Evolutionary conservation across 352 stramenopile genomes (phyloP), one percentile per base, ranked within the genome.

Genomic region (Phytophthora rubi): DNA sequence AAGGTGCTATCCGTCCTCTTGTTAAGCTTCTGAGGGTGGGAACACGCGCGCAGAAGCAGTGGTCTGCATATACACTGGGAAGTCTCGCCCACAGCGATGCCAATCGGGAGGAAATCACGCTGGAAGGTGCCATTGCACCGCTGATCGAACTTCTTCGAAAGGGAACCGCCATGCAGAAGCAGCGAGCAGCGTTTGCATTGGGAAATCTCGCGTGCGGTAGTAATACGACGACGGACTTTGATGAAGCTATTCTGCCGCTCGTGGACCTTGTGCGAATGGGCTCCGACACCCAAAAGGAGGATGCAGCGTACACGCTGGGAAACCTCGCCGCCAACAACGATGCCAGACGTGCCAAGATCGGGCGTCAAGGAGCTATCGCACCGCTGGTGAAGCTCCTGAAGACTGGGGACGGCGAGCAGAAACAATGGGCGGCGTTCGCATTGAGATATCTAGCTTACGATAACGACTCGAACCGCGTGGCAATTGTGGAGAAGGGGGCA

Each of bases 31-130:
- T 70, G 7, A 51, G 45, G 49, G 15, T 12, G 3, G 63, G 55
- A 15, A 56, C 51, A 1, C 15, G n/a, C 23, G 32, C 47, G 44
- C 63, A 70, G 16, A 70, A 65, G 18, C 30, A 53, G 15, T 65
- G 49, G 54, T 35, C 35, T 2, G 42, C 45, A 0, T 65, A 60
- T 13, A 53, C 63, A 33, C 30, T 70, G 0, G 56, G 55, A 8
- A 55, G 53, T 21, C 32, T 70, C 2, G 37, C 55, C 0, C 30
- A 48, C 26, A 59, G 18, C 16, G 26, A 70, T 4, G 35, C 15
- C 4, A 51, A 42, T 18, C 30, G 58, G 16, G 21, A 18, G 10
- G 30, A 59, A 2, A 65, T 70, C 18, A 54, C 32, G 12, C n/a
- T 16, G 18, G 23, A 26, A 26, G 23, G 23, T 26, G 23, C 23